A percentile compares a stretch with the other conserved stretches of the same genome.
Conservation (phyloP, 768 basidiomycete species). For the Tricholoma terreum region DNA sequence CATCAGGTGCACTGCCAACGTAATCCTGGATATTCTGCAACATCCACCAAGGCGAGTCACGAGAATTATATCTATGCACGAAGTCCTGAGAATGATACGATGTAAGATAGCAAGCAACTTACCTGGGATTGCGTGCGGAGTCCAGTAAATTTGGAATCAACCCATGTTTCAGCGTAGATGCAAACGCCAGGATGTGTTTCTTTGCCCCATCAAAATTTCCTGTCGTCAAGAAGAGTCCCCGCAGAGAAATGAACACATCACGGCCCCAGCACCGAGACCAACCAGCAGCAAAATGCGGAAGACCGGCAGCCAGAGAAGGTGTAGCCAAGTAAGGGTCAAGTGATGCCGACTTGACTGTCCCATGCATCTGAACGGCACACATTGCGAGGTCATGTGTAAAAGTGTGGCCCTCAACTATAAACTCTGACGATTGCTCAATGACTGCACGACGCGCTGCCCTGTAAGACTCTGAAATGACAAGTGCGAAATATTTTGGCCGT, state of each 20-base stretch:
- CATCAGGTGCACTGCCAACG: conserved; percentile 77
- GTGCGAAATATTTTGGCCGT: conserved; percentile 94
- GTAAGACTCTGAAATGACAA: conserved; percentile 88
- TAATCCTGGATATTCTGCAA: conserved; percentile 98
- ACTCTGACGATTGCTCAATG: conserved; percentile 86
- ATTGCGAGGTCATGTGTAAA: conserved; percentile 92
- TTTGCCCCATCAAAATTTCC: conserved; percentile 85
- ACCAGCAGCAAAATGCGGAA: conserved; percentile 88
- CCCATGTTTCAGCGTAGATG: conserved; percentile 91
- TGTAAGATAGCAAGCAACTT: conserved; percentile 15
- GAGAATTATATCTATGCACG: conserved; percentile 79
- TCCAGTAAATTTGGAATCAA: conserved; percentile 95
- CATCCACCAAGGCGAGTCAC: conserved; percentile 99
- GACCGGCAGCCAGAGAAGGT: conserved; percentile 88
- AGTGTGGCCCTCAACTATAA: conserved; percentile 77
- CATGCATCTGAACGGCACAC: conserved; percentile 87
- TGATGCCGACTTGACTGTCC: conserved; percentile 86
- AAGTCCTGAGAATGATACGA: neutral
- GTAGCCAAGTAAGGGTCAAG: conserved; percentile 67
- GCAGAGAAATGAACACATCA: conserved; percentile 89
- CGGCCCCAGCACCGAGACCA: conserved; percentile 99
- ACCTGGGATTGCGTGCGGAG: conserved; percentile 82
- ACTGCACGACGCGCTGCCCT: conserved; percentile 83
- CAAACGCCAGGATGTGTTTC: conserved; percentile 89
- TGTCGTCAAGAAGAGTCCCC: conserved; percentile 91